Percentiles rank a stretch among this genome's conserved stretches.
These are phyloP conservation scores for Phytophthora colocasiae DNA, from an alignment of 352 stramenopile species.

Conservation along the genomic window DNA sequence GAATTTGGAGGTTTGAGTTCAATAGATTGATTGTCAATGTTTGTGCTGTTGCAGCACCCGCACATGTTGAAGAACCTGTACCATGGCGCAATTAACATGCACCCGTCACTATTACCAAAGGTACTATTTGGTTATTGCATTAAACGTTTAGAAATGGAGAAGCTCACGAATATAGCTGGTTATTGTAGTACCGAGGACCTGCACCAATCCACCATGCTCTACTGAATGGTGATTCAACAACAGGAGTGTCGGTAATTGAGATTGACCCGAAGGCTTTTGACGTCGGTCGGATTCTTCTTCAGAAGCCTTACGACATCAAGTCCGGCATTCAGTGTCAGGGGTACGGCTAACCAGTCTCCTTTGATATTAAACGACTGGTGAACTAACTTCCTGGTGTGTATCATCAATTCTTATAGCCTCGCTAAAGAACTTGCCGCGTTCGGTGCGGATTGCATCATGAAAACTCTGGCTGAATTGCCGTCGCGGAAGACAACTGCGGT, in stretches of 20 bases:
- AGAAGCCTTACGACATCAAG: slow-evolving; percentile 57
- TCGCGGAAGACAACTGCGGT: slow-evolving; percentile 51
- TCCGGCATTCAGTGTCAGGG: slow-evolving; percentile 55
- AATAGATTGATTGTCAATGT: slow-evolving; percentile 9
- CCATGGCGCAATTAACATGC: slow-evolving; percentile 89
- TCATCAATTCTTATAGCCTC: slow-evolving; percentile 36
- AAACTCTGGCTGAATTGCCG: slow-evolving; percentile 63
- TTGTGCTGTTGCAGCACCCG: slow-evolving; percentile 54
- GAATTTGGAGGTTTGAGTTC: not conserved
- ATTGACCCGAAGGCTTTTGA: slow-evolving; percentile 88
- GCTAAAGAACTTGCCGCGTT: slow-evolving; percentile 54
- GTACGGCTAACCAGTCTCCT: slow-evolving; percentile 24
- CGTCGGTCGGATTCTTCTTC: slow-evolving; percentile 78
- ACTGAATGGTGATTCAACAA: slow-evolving; percentile 75
- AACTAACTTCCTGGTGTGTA: slow-evolving; percentile 4
- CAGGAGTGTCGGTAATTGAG: slow-evolving; percentile 87
- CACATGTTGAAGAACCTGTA: slow-evolving; percentile 73
- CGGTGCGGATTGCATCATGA: slow-evolving; percentile 73
- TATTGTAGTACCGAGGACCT: slow-evolving; percentile 72
- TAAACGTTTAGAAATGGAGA: not conserved
- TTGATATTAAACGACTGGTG: not conserved
- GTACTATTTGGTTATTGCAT: slow-evolving; percentile 19
- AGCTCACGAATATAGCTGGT: slow-evolving; percentile 10
- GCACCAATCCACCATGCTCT: slow-evolving; percentile 89
- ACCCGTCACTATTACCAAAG: slow-evolving; percentile 87